A percentile compares a stretch with the other conserved stretches of the same genome.
phyloP scores from a whole-genome alignment of 2,329 filamentous ascomycete genomes.

The Penicillium glabrum region DNA sequence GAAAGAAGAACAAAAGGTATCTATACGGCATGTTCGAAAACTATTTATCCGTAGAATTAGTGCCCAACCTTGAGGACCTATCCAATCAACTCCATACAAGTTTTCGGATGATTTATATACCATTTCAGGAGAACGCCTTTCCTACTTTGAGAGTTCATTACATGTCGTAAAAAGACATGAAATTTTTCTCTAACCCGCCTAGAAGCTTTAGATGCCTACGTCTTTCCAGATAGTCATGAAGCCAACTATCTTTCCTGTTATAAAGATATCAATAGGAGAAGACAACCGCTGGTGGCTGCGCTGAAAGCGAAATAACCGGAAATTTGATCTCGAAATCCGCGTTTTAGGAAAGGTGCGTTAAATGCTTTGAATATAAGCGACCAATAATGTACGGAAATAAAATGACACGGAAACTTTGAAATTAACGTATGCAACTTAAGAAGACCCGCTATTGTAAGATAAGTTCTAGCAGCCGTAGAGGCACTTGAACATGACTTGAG shows the following conservation, averaged over 20 bases:
- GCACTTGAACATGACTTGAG: background rate
- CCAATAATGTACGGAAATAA: background rate
- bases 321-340: background rate
- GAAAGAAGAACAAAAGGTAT: background rate
- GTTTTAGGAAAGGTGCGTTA: background rate
- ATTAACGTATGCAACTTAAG: background rate
- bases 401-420: background rate
- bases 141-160: no score
- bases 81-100: background rate
- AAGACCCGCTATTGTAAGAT: background rate
- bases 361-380: background rate
- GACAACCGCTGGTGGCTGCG: background rate
- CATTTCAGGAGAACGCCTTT: no score
- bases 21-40: background rate
- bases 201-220: no score
- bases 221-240: no score
- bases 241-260: no score
- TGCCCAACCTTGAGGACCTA: background rate
- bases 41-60: background rate
- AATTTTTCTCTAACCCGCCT: no score
- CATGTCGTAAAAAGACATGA: no score
- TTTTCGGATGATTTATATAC: background rate
- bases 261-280: background rate
- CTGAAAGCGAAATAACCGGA: background rate
- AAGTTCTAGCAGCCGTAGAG: background rate